phyloP scores from a whole-genome alignment of 805 yeast species.

The Candida awuae region DNA sequence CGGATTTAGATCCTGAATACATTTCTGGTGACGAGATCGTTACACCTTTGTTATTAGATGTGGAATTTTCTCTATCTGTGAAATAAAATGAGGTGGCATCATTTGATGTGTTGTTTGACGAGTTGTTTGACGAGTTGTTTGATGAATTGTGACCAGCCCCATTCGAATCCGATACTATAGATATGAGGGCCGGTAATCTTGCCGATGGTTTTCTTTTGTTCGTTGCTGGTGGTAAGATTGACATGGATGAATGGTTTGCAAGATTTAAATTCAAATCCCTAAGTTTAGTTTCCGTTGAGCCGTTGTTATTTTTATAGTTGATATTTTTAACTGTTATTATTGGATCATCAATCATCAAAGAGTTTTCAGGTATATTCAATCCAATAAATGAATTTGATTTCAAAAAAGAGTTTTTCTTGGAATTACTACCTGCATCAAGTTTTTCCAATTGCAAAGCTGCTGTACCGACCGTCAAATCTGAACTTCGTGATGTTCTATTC shows the following conservation, averaged over 20 bases:
- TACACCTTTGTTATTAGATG: no score
- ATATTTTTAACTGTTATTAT: conserved; percentile 4
- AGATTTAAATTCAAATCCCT: conserved; percentile 1
- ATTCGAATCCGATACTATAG: background rate
- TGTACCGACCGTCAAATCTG: background rate
- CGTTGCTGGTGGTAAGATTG: background rate
- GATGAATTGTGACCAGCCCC: no score
- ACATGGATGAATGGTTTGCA: conserved; percentile 3
- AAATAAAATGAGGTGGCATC: no score
- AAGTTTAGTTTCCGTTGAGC: background rate
- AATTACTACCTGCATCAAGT: no score
- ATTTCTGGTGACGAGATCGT: no score
- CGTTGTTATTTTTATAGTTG: background rate
- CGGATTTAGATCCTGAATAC: no score
- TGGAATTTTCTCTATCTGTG: no score
- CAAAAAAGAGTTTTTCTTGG: background rate
- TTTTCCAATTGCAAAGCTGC: background rate
- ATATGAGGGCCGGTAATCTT: background rate
- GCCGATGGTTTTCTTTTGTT: background rate
- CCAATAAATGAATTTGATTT: background rate
- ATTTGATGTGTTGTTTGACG: no score
- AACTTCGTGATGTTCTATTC: background rate
- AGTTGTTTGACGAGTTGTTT: no score
- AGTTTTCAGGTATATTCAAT: background rate
- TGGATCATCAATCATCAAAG: background rate